phyloP scores from a whole-genome alignment of 78 protist genomes.

The Salpingoeca rosetta region DNA sequence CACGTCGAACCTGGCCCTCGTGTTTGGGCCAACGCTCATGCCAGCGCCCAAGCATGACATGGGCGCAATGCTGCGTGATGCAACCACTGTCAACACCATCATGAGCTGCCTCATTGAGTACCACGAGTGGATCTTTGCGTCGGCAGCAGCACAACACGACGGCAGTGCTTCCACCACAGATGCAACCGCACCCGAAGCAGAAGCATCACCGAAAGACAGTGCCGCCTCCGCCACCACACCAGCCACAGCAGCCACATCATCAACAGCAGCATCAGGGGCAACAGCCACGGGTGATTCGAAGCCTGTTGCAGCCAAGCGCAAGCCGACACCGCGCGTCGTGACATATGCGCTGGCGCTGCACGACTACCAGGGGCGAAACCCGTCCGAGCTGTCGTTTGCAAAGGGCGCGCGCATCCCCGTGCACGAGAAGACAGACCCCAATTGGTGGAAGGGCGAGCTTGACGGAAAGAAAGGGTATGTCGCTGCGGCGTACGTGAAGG shows the following conservation, averaged over 20 bases:
- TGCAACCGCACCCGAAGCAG: not conserved
- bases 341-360: not conserved
- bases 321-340: too few species aligned
- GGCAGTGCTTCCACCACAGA: not conserved
- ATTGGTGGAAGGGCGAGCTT: not conserved
- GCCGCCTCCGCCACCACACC: too few species aligned
- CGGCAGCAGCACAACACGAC: not conserved
- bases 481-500: not conserved
- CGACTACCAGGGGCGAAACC: not conserved
- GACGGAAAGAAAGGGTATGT: not conserved
- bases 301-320: too few species aligned
- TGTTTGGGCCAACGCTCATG: not conserved
- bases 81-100: not conserved
- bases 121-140: not conserved
- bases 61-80: not conserved
- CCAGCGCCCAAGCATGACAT: not conserved
- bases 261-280: too few species aligned
- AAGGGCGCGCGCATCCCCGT: not conserved
- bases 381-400: not conserved
- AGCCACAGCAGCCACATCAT: too few species aligned
- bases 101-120: not conserved
- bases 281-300: too few species aligned
- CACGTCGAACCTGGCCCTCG: not conserved
- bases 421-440: not conserved
- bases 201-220: not conserved